phyloP scores from a whole-genome alignment of 1,284 basidiomycete species.

The Vanrija sp. region DNA sequence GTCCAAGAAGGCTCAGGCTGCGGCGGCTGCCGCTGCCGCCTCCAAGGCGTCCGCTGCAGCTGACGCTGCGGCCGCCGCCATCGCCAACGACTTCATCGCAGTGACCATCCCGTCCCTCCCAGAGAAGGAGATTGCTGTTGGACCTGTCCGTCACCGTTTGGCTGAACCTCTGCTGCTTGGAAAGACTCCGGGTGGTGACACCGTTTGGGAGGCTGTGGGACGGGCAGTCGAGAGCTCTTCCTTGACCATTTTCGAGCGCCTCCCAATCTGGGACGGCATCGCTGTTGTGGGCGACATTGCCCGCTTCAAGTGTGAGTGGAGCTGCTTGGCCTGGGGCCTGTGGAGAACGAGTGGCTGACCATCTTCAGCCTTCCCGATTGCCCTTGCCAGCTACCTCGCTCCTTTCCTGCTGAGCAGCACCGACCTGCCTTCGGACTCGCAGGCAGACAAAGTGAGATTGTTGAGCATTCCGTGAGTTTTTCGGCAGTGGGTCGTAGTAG shows the following conservation, averaged over 20 bases:
- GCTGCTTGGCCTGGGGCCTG: neutral
- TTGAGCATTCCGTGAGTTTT: slow-evolving; percentile 62
- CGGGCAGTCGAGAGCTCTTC: slow-evolving; percentile 33
- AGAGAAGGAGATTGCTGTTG: slow-evolving; percentile 68
- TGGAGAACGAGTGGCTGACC: neutral
- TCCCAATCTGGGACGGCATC: slow-evolving; percentile 72
- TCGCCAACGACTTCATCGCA: slow-evolving; percentile 30
- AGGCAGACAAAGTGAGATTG: slow-evolving; percentile 63
- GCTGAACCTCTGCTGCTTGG: slow-evolving; percentile 75
- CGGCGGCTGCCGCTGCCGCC: slow-evolving; percentile 59
- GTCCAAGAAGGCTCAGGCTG: slow-evolving; percentile 50
- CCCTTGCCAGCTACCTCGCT: slow-evolving; percentile 69
- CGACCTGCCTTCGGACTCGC: slow-evolving; percentile 53
- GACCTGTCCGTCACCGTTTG: slow-evolving; percentile 81
- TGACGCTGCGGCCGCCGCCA: slow-evolving; percentile 52
- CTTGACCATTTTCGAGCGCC: slow-evolving; percentile 54
- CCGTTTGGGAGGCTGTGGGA: slow-evolving; percentile 46
- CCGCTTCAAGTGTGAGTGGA: slow-evolving; percentile 65
- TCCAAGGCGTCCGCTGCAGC: slow-evolving; percentile 60
- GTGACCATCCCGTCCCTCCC: slow-evolving; percentile 63
- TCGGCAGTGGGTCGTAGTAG: neutral
- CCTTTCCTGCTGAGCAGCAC: slow-evolving; percentile 64
- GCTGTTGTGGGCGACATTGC: slow-evolving; percentile 78
- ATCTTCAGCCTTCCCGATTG: slow-evolving; percentile 50
- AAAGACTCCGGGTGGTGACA: slow-evolving; percentile 54